These are phyloP conservation scores for Agastache rugosa DNA, from an alignment of 257 asterid species.

Conservation along the genomic window DNA sequence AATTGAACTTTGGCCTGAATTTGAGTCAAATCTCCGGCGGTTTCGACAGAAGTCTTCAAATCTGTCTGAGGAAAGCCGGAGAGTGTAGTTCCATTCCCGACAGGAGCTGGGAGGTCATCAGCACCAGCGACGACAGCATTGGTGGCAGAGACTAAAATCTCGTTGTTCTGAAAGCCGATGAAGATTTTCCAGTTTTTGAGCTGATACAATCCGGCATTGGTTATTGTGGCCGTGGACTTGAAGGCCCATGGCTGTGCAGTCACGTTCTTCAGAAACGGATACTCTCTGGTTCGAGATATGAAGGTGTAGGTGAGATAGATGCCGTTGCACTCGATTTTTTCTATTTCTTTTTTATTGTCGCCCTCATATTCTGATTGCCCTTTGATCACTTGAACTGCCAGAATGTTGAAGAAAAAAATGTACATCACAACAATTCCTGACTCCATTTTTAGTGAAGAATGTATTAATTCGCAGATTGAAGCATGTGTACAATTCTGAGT, in stretches of 20 bases:
- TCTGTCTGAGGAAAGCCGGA: slow-evolving; percentile 64
- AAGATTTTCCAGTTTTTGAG: slow-evolving; percentile 55
- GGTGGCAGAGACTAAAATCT: slow-evolving; percentile 47
- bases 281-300: slow-evolving; percentile 41
- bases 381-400: slow-evolving; percentile 16
- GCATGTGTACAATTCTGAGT: not conserved
- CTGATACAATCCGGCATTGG: slow-evolving; percentile 48
- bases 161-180: slow-evolving; percentile 49
- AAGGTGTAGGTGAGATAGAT: slow-evolving; percentile 45
- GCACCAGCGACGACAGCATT: slow-evolving; percentile 40
- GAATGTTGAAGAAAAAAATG: slow-evolving; percentile 29
- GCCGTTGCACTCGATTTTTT: slow-evolving; percentile 47
- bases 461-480: not conserved
- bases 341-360: not conserved
- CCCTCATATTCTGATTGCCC: slow-evolving; percentile 39
- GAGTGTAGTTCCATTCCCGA: slow-evolving; percentile 58
- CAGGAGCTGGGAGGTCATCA: slow-evolving; percentile 45
- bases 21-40: slow-evolving; percentile 60
- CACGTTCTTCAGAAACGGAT: slow-evolving; percentile 49
- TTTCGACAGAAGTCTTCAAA: slow-evolving; percentile 61
- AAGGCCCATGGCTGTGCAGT: slow-evolving; percentile 62
- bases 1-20: slow-evolving; percentile 49
- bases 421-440: slow-evolving; percentile 22
- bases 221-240: slow-evolving; percentile 44
- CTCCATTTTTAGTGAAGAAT: slow-evolving; percentile 31